Base-by-base conservation (phyloP, 129 eudicot species). In the Lonicera japonica region DNA sequence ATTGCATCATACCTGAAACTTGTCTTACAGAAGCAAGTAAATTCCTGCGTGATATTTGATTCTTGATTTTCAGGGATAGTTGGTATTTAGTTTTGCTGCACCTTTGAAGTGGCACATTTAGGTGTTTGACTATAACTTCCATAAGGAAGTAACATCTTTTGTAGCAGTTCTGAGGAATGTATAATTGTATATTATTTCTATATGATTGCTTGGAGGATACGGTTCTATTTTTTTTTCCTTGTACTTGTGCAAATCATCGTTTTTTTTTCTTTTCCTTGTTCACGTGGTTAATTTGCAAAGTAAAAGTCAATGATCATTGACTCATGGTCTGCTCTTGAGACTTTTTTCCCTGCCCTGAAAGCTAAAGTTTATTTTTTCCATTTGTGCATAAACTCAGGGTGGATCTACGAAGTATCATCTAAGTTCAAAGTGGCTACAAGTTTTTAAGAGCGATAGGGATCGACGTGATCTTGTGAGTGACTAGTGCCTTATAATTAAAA, bases 391-490 rank as follows among this genome's bases (percentile, higher is more conserved):
- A 40, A 40, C 71, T 53, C 77, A 92, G 98, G 98, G 98, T 75
- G 98, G 98, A 61, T 80, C 98, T 11, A 92, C 95, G 22, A 92
- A 92, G 72, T 92, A 92, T 79, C 98, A 92, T 75, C 70, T 92
- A 64, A 80, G 88, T 52, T 75, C 96, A 17, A 85, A 91, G 70
- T 92, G 98, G 98, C 73, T 92, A 57, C 98, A 92, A 70, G 80
- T 88, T 53, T 88, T 92, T 57, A 87, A 82, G 71, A 92, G 92
- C 47, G 98, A 92, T 22, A 77, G 98, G 34, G 98, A 92, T 80
- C 95, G 98, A 12, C 98, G 98, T 73, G 98, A 92, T 83, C 95
- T 92, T 78, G 98, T 92, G 68, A 92, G 96, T 82, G 62, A 38
- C 46, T 47, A 41, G 54, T 56, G 12, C 11, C 16, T 25, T 40